Base-by-base conservation (phyloP, 768 basidiomycete genomes). In the Phaeotremella fagi region DNA sequence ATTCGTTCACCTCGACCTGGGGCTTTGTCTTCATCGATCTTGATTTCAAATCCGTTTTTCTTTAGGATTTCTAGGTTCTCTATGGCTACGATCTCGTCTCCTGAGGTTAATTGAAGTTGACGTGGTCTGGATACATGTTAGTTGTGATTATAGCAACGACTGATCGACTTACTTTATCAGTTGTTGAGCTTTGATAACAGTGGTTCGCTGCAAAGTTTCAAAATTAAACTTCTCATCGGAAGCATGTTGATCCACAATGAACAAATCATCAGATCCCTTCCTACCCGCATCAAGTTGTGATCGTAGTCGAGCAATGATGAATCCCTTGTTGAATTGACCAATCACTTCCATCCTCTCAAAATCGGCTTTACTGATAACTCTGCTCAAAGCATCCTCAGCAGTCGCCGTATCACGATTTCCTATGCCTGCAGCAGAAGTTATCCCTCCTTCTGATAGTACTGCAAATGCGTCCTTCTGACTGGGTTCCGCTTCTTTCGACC, bases 221-320 rank as follows among this genome's bases (percentile, higher is more conserved):
- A 98, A 98, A 71, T 98, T 98, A 76, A 88, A 97, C 77, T 98
- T 98, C 75, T 98, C 95, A 74, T 99, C 95, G 4, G 89, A 85
- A 3, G 94, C 94, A 73, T 98, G 94, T 70, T 98, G 94, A 65
- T 98, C 94, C 16, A 98, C 81, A 57, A 99, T 90, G 75, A 97
- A 98, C 36, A 99, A 77, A 65, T 99, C 94, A 68, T 98, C 92
- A 76, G 83, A 78, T 12, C 33, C 14, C 28, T 45, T 44, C 33
- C 24, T 52, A 66, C 7, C n/a, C 50, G 26, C 23, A 42, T 33
- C 16, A 37, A 12, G 38, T 5, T 46, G 45, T 56, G 77, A 77
- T 52, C 77, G 77, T 61, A 86, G 80, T 4, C 92, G 82, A 2
- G 83, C 82, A 52, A 99, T 81, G 72, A 99, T 90, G 75, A 99